Evolutionary conservation across 208 protist species (phyloP), one percentile per base, ranked within the genome.

Genomic region (Polymyxa betae): DNA sequence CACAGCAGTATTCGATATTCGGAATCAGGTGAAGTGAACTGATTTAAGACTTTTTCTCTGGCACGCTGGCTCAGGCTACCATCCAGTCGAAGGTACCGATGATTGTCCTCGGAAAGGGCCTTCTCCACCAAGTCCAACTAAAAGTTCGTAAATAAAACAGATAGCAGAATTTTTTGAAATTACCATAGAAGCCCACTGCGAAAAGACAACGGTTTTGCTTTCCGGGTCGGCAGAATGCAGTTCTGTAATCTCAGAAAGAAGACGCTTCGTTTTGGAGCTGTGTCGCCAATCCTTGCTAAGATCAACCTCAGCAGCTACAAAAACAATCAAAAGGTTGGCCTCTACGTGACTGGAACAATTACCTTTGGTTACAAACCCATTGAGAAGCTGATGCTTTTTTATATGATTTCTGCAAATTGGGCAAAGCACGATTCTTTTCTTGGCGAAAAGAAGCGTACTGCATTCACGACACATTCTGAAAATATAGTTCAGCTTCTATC

Each of bases 141-240:
- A 40, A 35, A 5, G n/a, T n/a, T 5, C 5, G 12, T 35, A 20
- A 45, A 82, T 82, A 12, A 35, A 43, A 35, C 5, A 35, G 16
- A 82, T 20, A 5, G 16, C 5, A 16, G 12, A 43, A 82, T 35
- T 40, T 38, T 5, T 5, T 5, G 5, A 35, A 82, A 38, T 40
- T 82, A 82, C 72, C 72, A 82, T 82, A 38, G 72, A 82, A 5
- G 72, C 35, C 72, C 72, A 82, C 35, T 82, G 72, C n/a, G 72
- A 82, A 35, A 82, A 82, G 5, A 82, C 72, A 43, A 82, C 72
- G 72, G 72, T 82, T 43, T 82, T 82, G n/a, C 72, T 38, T 45
- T 43, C 35, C 35, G 72, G 72, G 35, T 82, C 72, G 35, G 72
- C 5, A 82, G 16, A 12, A 12, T n/a, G 72, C 16, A 82, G 35